Evolutionary conservation across 306 rosid species (phyloP), one percentile per base, ranked within the genome.

Genomic region (Glycine tomentella): DNA sequence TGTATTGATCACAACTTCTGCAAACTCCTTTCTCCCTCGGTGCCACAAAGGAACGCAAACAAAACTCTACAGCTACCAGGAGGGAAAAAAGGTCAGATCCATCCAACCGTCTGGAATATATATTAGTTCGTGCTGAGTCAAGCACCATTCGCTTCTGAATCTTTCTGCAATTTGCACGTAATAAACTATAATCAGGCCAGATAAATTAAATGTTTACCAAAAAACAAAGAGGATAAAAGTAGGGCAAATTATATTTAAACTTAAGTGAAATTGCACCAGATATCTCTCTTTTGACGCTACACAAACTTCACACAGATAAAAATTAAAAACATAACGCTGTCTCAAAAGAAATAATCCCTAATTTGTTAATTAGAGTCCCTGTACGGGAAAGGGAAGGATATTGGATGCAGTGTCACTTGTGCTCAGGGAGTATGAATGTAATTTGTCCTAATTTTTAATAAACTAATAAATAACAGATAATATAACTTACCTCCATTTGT

Each of bases 401-500:
- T 66, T 66, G 31, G 31, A 7, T 38, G 51, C 71, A 67, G 9
- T 38, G 31, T 42, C 51, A 40, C 33, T 42, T 14, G 8, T 34
- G 51, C 42, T 3, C 13, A 40, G 33, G 49, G 12, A 66, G 33
- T 40, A 40, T 66, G 12, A 40, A 40, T 15, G 8, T 42, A 64
- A 12, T 34, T 64, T 64, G 48, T 20, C 9, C 68, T 38, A 34
- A 34, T 34, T 62, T 62, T 33, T 62, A 62, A 34, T 36, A 62
- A 62, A 45, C 12, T 63, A 63, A 36, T 38, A 63, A 63, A 45
- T 25, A 34, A 51, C 7, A 64, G 72, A 7, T 7, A 31, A 44
- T 52, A 17, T 34, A 62, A 63, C 66, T 36, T 84, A 90, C 99
- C 92, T 92, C 79, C 58, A 89, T 86, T 77, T 92, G 91, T 69